Evolutionary conservation across 768 basidiomycete species (phyloP).

Genomic region (Suillus brevipes): DNA sequence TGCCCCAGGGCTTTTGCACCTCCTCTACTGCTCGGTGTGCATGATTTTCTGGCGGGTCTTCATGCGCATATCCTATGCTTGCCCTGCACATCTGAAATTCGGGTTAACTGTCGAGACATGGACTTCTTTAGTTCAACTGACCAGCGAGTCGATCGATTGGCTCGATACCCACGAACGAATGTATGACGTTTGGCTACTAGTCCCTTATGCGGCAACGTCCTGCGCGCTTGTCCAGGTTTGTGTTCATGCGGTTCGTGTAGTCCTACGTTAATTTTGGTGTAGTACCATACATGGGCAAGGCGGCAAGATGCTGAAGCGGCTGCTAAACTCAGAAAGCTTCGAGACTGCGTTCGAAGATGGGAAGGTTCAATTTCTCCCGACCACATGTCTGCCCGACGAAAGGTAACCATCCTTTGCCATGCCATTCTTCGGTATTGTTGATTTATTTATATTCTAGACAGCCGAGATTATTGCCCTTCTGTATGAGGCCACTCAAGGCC

Average conservation of each 20-base stretch:
- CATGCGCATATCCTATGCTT: conserved; percentile 94
- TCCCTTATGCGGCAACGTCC: conserved; percentile 84
- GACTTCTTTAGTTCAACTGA: conserved; percentile 69
- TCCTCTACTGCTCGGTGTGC: conserved; percentile 84
- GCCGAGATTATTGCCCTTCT: conserved; percentile 90
- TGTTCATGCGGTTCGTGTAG: conserved; percentile 8
- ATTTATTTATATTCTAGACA: conserved; percentile 51
- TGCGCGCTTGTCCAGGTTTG: conserved; percentile 89
- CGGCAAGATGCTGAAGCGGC: conserved; percentile 76
- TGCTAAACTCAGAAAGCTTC: conserved; percentile 71
- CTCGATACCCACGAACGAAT: conserved; percentile 75
- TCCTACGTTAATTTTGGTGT: conserved; percentile 6
- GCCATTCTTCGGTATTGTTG: neutral
- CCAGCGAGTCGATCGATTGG: conserved; percentile 87
- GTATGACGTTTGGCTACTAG: conserved; percentile 86
- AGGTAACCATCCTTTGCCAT: conserved; percentile 49
- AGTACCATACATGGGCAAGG: conserved; percentile 95
- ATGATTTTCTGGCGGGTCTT: conserved; percentile 99
- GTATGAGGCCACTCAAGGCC: conserved; percentile 92
- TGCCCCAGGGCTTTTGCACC: conserved; percentile 74
- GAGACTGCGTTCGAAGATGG: conserved; percentile 86
- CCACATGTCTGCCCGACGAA: conserved; percentile 92
- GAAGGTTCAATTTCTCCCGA: conserved; percentile 85
- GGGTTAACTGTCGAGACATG: conserved; percentile 78
- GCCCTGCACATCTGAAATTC: conserved; percentile 89